Evolutionary conservation across 257 asterid species (phyloP).

Genomic region (Solanum habrochaites): DNA sequence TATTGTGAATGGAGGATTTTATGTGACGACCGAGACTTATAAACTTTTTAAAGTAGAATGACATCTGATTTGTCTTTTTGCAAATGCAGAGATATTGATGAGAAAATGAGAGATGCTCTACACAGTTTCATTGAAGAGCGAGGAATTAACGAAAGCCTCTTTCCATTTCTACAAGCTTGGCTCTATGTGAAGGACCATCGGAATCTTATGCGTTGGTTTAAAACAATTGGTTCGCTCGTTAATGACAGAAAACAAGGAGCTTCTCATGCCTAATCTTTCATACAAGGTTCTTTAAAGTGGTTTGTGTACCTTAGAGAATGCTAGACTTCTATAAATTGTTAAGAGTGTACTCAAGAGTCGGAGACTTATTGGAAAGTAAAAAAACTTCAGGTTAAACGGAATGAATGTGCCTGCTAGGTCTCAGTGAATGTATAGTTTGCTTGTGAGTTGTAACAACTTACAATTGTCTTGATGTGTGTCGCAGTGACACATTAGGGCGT

Average conservation of each 20-base stretch:
- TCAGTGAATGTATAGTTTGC: background rate
- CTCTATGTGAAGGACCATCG: conserved; percentile 92
- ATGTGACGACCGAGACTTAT: background rate
- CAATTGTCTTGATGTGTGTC: background rate
- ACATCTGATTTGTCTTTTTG: background rate
- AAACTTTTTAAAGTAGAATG: background rate
- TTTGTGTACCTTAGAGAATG: background rate
- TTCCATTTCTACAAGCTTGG: conserved; percentile 95
- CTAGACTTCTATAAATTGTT: background rate
- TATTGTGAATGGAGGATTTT: background rate
- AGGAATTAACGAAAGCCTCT: conserved; percentile 67
- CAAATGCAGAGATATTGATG: conserved; percentile 6
- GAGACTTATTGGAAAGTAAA: background rate
- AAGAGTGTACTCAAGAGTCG: background rate
- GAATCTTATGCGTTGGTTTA: conserved; percentile 50
- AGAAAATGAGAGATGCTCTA: background rate
- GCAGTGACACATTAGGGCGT: too few relatives aligned
- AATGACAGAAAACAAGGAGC: conserved; percentile 21
- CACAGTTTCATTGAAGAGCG: conserved; percentile 53
- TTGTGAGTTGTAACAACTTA: background rate
- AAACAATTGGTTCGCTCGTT: conserved; percentile 44
- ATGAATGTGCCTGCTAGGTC: background rate
- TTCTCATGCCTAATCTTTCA: conserved; percentile 6
- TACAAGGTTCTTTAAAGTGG: background rate
- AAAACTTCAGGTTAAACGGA: background rate